Conservation (phyloP, 2,329 filamentous ascomycete species). For the Stagonosporopsis tanaceti region DNA sequence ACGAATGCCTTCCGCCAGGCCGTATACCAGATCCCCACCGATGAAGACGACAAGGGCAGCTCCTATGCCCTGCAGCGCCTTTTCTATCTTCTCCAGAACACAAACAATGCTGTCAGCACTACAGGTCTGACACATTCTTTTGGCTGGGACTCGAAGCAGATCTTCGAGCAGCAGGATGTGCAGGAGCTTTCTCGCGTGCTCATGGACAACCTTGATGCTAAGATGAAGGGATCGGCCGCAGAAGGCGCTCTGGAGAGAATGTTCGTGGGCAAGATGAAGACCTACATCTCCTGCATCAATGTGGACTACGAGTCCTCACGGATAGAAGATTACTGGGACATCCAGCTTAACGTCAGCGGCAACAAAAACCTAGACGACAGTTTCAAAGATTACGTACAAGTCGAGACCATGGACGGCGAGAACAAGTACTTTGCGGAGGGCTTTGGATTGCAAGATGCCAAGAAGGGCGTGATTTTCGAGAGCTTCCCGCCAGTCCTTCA, state of each 20-base stretch:
- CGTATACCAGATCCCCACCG: constrained; percentile 95
- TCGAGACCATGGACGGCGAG: constrained; percentile 96
- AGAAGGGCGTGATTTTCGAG: constrained; percentile 97
- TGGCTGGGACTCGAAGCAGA: constrained; percentile 96
- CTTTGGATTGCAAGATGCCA: constrained; percentile 91
- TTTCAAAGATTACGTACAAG: constrained; percentile 94
- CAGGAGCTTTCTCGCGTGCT: constrained; percentile 95
- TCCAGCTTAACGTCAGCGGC: constrained; percentile 94
- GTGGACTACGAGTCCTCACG: constrained; percentile 96
- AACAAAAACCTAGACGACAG: constrained; percentile 94
- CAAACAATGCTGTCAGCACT: constrained; percentile 81
- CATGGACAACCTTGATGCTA: constrained; percentile 96
- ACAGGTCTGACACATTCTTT: constrained; percentile 96
- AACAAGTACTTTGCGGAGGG: constrained; percentile 97
- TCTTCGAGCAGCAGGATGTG: constrained; percentile 98
- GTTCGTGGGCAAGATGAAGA: constrained; percentile 98
- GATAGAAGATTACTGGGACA: constrained; percentile 98
- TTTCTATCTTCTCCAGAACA: constrained; percentile 94
- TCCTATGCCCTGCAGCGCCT: constrained; percentile 92
- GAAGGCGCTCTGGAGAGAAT: constrained; percentile 88
- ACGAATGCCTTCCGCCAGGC: constrained; percentile 93
- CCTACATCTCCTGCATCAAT: constrained; percentile 98
- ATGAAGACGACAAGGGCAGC: constrained; percentile 81
- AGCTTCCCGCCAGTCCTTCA: constrained; percentile 94
- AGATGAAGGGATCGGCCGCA: constrained; percentile 95